Base-by-base conservation (phyloP, 352 stramenopile species). In the Peronospora farinosa region DNA sequence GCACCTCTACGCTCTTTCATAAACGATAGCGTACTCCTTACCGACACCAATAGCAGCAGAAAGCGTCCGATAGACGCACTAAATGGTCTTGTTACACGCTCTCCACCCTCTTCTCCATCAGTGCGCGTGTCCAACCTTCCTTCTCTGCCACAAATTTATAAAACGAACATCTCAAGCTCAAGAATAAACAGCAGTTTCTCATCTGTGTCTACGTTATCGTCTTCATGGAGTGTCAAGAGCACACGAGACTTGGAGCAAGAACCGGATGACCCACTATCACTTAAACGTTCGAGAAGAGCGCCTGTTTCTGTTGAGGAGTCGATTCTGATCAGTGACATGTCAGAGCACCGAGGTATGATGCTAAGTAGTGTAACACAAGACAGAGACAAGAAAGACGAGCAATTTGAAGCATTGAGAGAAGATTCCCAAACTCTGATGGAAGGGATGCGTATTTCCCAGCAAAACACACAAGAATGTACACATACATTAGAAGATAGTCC, bases 391-490 rank as follows among this genome's bases (percentile, higher is more conserved):
- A 7, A 42, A 32, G 65, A 69, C 23, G 51, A 67, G 48, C 48
- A 72, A 39, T 69, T 65, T 39, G 54, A 72, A 43, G 58, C 47
- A 8, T 37, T 72, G 33, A 46, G 44, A 2, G 77, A 80, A 45
- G 46, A 68, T 50, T 88, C 78, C 39, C 74, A 88, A 57, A 77
- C 73, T 13, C 51, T 85, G 15, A 57, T 88, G 62, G 74, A 88
- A 41, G 60, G 60, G 28, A 70, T 88, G 38, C 82, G 71, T 44
- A 84, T 88, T 47, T 86, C 78, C 9, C 75, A 88, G 51, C 63
- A 86, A 51, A 84, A 85, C 52, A 88, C 78, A 8, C 74, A 88
- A 31, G 74, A 86, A 47, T 86, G 68, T 51, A 86, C 78, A 33
- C 78, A 86, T 50, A 83, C 74, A 39, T 49, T 82, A 11, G 75